Conservation (phyloP, 1,284 basidiomycete genomes). For the Stygiomarasmius scandens region DNA sequence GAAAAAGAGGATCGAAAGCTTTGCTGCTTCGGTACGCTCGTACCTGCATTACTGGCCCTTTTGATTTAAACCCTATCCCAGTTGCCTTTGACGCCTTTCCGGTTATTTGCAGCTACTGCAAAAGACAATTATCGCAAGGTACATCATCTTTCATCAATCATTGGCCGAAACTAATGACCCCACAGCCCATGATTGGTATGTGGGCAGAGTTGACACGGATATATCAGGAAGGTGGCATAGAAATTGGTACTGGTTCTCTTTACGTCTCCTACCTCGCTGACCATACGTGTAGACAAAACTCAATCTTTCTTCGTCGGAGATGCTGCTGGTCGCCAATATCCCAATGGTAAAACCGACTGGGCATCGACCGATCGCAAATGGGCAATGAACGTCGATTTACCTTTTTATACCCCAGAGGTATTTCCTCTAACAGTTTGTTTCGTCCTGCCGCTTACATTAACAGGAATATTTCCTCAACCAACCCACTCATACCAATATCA, state of each 20-base stretch:
- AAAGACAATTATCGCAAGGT: slow-evolving; percentile 80
- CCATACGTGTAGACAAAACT: slow-evolving; percentile 57
- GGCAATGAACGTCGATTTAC: slow-evolving; percentile 75
- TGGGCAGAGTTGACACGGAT: slow-evolving; percentile 74
- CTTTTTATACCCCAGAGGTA: slow-evolving; percentile 74
- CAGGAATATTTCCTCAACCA: slow-evolving; percentile 82
- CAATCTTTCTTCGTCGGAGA: slow-evolving; percentile 86
- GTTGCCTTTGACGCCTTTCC: slow-evolving; percentile 78
- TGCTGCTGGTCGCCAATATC: slow-evolving; percentile 75
- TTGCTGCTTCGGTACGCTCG: slow-evolving; percentile 9
- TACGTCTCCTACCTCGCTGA: not conserved
- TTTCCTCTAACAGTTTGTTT: not conserved
- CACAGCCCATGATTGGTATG: slow-evolving; percentile 79
- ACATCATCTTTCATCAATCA: not conserved
- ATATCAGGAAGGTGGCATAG: slow-evolving; percentile 57
- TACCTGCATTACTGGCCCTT: no score
- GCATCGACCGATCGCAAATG: slow-evolving; percentile 85
- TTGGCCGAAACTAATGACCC: not conserved
- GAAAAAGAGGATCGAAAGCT: slow-evolving; percentile 10
- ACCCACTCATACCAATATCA: slow-evolving; percentile 47
- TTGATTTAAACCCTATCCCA: no score
- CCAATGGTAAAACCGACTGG: slow-evolving; percentile 58
- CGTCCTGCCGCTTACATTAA: slow-evolving; percentile 7
- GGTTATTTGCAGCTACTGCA: slow-evolving; percentile 75
- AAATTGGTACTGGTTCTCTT: slow-evolving; percentile 58